Evolutionary conservation across 2,329 filamentous ascomycete species (phyloP).

Genomic region (Phaeoacremonium minimum): DNA sequence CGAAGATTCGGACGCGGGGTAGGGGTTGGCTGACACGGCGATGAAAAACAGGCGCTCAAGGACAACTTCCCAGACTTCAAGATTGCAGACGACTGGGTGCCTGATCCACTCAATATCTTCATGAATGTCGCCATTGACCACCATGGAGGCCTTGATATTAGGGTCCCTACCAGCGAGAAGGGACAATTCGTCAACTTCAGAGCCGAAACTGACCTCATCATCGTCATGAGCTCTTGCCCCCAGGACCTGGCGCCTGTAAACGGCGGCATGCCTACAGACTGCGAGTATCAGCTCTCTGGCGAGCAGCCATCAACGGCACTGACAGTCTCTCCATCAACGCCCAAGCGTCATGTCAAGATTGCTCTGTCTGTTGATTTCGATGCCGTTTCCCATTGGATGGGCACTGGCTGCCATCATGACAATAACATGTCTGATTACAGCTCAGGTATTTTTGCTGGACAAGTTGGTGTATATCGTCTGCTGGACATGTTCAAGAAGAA

Average conservation of each 20-base stretch:
- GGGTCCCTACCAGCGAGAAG: slow-evolving; percentile 23
- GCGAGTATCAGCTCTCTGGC: slow-evolving; percentile 15
- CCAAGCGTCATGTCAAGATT: slow-evolving; percentile 17
- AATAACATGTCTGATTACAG: slow-evolving; percentile 46
- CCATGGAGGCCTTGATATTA: slow-evolving; percentile 23
- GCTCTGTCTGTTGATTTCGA: slow-evolving; percentile 43
- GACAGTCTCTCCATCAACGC: not conserved
- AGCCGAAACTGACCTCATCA: slow-evolving; percentile 27
- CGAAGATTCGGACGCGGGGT: too few species aligned
- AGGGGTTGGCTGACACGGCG: too few species aligned
- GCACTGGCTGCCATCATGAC: slow-evolving; percentile 43
- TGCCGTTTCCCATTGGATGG: slow-evolving; percentile 47
- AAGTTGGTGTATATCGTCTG: slow-evolving; percentile 44
- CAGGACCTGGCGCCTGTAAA: slow-evolving; percentile 33
- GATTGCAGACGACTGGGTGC: slow-evolving; percentile 24
- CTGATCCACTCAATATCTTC: slow-evolving; percentile 36
- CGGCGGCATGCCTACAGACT: slow-evolving; percentile 26
- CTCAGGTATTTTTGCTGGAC: slow-evolving; percentile 43
- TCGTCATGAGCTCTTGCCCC: slow-evolving; percentile 36
- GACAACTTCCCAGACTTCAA: slow-evolving; percentile 16
- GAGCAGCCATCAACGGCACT: not conserved
- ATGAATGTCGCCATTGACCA: slow-evolving; percentile 35
- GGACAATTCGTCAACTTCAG: slow-evolving; percentile 27
- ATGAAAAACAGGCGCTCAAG: slow-evolving; percentile 16
- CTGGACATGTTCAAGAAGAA: slow-evolving; percentile 40